Base-by-base conservation (phyloP, 2,329 filamentous ascomycete species). In the Hymenoscyphus repandus region DNA sequence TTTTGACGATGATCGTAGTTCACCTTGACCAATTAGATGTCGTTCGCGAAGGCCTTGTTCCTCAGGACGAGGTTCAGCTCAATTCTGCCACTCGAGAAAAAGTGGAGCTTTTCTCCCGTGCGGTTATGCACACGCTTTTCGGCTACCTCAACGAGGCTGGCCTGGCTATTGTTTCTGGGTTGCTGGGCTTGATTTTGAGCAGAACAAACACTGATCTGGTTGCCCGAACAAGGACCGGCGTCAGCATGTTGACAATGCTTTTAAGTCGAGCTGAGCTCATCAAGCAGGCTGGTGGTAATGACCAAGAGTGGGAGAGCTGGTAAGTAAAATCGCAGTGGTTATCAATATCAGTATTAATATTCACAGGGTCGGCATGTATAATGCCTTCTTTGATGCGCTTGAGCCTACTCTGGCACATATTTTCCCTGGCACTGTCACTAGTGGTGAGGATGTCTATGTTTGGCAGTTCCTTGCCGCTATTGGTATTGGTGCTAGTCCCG, bases 391-490 rank as follows among this genome's bases (percentile, higher is more conserved):
- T 70, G 89, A 93, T 67, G 79, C 81, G 6, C 75, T 97, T 15
- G 92, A 97, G 68, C 88, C 88, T 1, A 84, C 85, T 6, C 78
- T 97, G 42, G 85, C 86, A 11, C 80, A 86, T 61, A 85, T 96
- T 56, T 99, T 99, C 80, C 91, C 92, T 0, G 88, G 87, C 17
- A 86, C 86, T n/a, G 88, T 95, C 64, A 90, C 89, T 58, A 85
- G 88, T 6, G 88, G 88, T 45, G 90, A 96, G 59, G 93, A 99
- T 64, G 86, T 96, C 64, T 95, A 97, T 65, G 90, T 97, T 36
- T 99, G 93, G 93, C 92, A 97, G 70, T 95, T 97, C 68, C 78
- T 99, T 58, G 93, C 93, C 7, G 90, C 92, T 11, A 90, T 96
- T 70, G 93, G 93, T 56, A 93, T 96, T 58, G 91, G 89, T 46